Evolutionary conservation across 2,329 filamentous ascomycete genomes (phyloP).

Genomic region (Coleophoma cylindrospora): DNA sequence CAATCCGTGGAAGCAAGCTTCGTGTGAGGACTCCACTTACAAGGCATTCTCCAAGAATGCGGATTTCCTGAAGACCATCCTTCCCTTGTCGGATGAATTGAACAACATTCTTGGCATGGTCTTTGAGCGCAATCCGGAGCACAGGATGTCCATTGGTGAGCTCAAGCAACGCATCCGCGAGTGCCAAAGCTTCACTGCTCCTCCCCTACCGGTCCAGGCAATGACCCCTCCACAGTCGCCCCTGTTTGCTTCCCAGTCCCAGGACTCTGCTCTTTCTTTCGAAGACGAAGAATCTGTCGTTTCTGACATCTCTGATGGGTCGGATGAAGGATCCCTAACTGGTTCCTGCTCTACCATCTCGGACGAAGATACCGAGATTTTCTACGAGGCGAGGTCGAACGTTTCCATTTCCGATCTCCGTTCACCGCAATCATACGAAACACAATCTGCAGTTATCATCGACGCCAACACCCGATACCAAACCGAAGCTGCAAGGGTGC

Average conservation of each 20-base stretch:
- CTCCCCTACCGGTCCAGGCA: constrained; percentile 2
- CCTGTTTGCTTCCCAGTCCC: constrained; percentile 18
- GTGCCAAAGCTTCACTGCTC: constrained; percentile 40
- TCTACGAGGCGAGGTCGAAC: constrained; percentile 10
- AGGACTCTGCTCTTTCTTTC: constrained; percentile 36
- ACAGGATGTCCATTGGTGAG: constrained; percentile 77
- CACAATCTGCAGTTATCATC: no score
- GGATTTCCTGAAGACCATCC: constrained; percentile 85
- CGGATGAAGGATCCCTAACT: constrained; percentile 14
- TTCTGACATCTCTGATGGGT: constrained; percentile 25
- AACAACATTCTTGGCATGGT: constrained; percentile 83
- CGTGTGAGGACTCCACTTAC: constrained; percentile 90
- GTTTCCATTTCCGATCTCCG: background rate
- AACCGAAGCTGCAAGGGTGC: background rate
- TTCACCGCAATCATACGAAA: background rate
- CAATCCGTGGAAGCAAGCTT: constrained; percentile 98
- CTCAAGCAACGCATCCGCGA: constrained; percentile 71
- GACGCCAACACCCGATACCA: no score
- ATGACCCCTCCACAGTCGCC: constrained; percentile 11
- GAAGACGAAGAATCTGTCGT: constrained; percentile 48
- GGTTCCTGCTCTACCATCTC: constrained; percentile 19
- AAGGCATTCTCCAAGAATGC: constrained; percentile 80
- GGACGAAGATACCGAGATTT: constrained; percentile 11
- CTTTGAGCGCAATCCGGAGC: constrained; percentile 79
- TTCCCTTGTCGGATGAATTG: constrained; percentile 84